Percentiles rank a stretch among this genome's conserved stretches.
phyloP scores from a whole-genome alignment of 176 grass and related monocot species.

The Olyra latifolia region DNA sequence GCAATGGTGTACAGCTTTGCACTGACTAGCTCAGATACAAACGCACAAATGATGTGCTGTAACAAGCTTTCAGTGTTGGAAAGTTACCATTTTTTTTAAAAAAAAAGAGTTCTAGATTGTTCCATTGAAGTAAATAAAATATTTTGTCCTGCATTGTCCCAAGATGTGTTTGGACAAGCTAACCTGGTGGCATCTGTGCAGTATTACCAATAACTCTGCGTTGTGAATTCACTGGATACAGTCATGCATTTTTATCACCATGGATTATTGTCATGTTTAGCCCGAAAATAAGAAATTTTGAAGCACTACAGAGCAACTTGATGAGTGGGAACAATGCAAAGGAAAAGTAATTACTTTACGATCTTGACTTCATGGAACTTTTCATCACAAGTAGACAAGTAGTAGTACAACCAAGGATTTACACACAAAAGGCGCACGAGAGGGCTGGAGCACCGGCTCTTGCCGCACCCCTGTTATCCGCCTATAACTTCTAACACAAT shows the following conservation, averaged over 20 bases:
- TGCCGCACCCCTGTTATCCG: no score
- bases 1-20: not conserved
- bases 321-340: not conserved
- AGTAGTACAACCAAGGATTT: not conserved
- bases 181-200: constrained; percentile 9
- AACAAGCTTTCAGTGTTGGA: constrained; percentile 1
- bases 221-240: constrained; percentile 14
- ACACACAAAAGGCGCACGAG: no score
- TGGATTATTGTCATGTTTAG: constrained; percentile 7
- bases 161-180: constrained; percentile 12
- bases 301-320: not conserved
- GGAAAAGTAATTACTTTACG: not conserved
- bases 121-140: not conserved
- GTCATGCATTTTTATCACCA: not conserved
- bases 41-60: constrained; percentile 11
- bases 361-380: not conserved
- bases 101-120: not conserved
- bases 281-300: not conserved
- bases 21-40: constrained; percentile 10
- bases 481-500: no score
- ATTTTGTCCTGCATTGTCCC: not conserved
- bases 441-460: no score
- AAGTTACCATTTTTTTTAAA: not conserved
- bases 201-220: not conserved
- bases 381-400: not conserved